These are phyloP conservation scores for Syzygium grande DNA, from an alignment of 345 rosid genomes.

Conservation along the genomic window DNA sequence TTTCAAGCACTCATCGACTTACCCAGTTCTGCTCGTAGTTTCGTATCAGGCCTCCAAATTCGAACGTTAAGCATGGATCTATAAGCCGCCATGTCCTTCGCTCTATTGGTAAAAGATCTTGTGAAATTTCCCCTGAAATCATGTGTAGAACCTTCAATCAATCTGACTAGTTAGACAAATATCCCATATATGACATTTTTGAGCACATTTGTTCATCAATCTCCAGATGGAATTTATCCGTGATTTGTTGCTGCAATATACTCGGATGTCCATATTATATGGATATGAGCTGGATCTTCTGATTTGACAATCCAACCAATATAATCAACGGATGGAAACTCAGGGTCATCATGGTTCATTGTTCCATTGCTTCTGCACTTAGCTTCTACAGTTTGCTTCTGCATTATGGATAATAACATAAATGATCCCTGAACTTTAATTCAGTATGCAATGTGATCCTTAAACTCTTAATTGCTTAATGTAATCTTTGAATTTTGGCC, in stretches of 20 bases:
- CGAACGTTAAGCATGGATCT: not conserved
- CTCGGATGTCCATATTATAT: not conserved
- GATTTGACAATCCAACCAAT: not conserved
- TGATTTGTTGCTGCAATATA: not conserved
- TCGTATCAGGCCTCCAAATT: not conserved
- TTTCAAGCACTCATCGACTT: not conserved
- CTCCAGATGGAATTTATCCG: not conserved
- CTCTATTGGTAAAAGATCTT: too few species aligned
- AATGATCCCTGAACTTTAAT: too few species aligned
- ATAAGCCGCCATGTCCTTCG: not conserved
- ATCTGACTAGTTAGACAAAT: not conserved
- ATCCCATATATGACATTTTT: too few species aligned
- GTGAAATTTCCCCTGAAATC: too few species aligned
- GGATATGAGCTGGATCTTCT: not conserved
- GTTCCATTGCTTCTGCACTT: not conserved
- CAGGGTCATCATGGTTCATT: not conserved
- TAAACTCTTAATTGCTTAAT: too few species aligned
- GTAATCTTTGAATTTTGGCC: too few species aligned
- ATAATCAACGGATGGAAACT: not conserved
- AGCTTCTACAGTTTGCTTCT: too few species aligned
- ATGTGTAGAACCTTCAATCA: not conserved
- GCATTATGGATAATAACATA: too few species aligned
- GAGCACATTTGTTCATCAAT: not conserved
- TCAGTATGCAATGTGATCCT: too few species aligned
- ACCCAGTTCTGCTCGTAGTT: not conserved